Percentiles rank a stretch among this genome's conserved stretches.
phyloP scores from a whole-genome alignment of 2,329 filamentous ascomycete species.

The Trichoderma aggressivum region DNA sequence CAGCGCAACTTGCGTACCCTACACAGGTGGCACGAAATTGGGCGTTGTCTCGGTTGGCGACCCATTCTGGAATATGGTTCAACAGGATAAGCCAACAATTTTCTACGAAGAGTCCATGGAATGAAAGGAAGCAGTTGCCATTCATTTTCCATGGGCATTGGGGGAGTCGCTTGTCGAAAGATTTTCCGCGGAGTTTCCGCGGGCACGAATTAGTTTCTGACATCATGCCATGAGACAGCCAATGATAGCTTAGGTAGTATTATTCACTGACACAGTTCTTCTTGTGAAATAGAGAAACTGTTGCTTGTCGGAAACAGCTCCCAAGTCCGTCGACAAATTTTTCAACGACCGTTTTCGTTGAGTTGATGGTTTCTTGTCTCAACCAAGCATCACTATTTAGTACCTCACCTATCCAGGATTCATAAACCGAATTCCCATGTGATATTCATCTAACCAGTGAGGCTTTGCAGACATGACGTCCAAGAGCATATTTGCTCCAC shows the following conservation, averaged over 20 bases:
- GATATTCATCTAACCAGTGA: neutral
- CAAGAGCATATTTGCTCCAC: neutral
- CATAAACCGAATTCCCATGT: neutral
- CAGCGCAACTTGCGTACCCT: conserved; percentile 36
- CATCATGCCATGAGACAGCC: neutral
- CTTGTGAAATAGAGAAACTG: neutral
- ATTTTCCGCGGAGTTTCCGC: conserved; percentile 9
- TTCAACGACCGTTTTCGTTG: neutral
- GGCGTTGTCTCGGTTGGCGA: conserved; percentile 34
- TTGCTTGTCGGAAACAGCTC: neutral
- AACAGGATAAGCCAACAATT: neutral
- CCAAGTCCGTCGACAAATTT: neutral
- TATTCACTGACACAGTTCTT: neutral
- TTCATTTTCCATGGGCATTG: conserved; percentile 1
- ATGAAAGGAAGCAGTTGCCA: neutral
- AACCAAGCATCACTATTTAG: neutral
- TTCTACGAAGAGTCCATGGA: conserved; percentile 15
- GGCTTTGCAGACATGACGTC: neutral
- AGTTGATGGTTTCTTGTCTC: neutral
- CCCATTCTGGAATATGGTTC: conserved; percentile 26
- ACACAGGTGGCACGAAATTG: conserved; percentile 36
- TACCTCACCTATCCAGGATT: too few relatives aligned
- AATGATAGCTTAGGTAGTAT: neutral
- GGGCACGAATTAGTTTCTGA: neutral
- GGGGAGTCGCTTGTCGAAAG: neutral